Conservation (phyloP, 2,329 filamentous ascomycete genomes). For the Didymella lethalis region DNA sequence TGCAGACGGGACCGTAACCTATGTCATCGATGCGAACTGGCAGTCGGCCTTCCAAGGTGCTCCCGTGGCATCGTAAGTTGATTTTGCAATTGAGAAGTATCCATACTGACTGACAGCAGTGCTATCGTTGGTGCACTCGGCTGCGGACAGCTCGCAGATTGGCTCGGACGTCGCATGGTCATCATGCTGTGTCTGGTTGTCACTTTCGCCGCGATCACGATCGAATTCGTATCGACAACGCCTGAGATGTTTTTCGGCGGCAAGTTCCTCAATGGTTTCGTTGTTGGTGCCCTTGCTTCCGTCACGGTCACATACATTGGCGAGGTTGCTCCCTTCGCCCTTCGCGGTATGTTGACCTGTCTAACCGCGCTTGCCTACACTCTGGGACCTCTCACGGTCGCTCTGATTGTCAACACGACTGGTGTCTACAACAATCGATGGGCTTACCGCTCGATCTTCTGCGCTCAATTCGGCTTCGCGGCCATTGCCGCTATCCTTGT, state of each 20-base stretch:
- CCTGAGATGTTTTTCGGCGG: background rate
- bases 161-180: background rate
- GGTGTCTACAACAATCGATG: background rate
- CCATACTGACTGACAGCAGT: background rate
- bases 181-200: background rate
- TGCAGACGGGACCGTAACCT: background rate
- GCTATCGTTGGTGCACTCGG: background rate
- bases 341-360: background rate
- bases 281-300: background rate
- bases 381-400: background rate
- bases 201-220: background rate
- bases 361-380: background rate
- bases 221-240: background rate
- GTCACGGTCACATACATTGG: background rate
- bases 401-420: background rate
- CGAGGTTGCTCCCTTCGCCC: background rate
- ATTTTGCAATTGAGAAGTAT: background rate
- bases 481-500: background rate
- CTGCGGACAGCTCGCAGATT: background rate
- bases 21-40: conserved; percentile 43
- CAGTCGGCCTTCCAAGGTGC: conserved; percentile 52
- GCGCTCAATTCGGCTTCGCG: background rate
- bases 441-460: background rate
- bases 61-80: background rate
- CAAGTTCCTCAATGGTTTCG: background rate